phyloP scores from a whole-genome alignment of 306 rosid species.

The Gastrolobium bilobum region DNA sequence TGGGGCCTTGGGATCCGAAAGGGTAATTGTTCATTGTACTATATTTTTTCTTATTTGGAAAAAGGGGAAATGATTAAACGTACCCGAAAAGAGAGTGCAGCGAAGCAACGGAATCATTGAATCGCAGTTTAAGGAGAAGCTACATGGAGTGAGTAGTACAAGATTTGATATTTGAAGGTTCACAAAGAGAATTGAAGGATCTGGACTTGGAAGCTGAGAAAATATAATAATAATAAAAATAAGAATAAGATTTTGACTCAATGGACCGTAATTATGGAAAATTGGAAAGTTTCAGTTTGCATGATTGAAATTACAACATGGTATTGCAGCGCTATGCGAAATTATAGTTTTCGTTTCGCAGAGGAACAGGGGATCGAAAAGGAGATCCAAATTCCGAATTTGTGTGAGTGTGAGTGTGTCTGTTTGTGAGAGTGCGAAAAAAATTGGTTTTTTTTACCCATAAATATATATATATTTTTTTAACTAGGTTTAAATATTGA shows the following conservation, averaged over 20 bases:
- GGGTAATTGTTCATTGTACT: conserved; percentile 66
- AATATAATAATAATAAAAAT: not conserved
- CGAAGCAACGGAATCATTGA: conserved; percentile 45
- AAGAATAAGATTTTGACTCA: not conserved
- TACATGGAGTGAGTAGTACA: conserved; percentile 29
- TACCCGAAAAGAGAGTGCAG: conserved; percentile 22
- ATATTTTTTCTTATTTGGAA: not conserved
- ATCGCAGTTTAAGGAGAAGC: conserved; percentile 6
- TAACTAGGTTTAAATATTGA: no score
- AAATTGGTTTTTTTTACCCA: no score
- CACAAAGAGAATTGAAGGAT: conserved; percentile 13
- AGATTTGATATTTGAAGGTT: conserved; percentile 19
- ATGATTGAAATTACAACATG: conserved; percentile 1
- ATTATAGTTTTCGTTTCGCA: not conserved
- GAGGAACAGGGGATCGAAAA: not conserved
- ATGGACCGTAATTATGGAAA: conserved; percentile 1
- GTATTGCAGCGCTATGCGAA: not conserved
- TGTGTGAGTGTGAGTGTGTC: no score
- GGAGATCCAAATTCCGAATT: conserved; percentile 18
- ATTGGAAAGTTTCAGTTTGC: not conserved
- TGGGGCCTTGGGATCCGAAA: conserved; percentile 65
- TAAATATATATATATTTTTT: no score
- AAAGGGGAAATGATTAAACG: conserved; percentile 6
- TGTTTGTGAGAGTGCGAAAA: no score
- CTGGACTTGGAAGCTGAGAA: conserved; percentile 19